A percentile compares a stretch with the other conserved stretches of the same genome.
phyloP scores from a whole-genome alignment of 495 filamentous ascomycete species.

The Aspergillus olivimuriae region DNA sequence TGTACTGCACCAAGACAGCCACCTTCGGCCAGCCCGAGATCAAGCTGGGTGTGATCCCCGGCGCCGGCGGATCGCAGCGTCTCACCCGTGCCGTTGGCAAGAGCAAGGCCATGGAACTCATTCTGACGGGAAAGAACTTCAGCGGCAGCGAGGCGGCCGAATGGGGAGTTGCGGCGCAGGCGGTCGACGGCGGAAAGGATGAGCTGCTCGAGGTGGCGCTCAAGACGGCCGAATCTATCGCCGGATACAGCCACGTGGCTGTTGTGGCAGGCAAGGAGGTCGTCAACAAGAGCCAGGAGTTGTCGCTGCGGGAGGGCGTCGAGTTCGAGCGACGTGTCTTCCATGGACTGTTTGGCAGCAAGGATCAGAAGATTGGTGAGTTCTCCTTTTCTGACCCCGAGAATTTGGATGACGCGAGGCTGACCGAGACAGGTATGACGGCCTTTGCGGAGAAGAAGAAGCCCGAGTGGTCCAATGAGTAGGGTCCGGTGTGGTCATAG shows the following conservation, averaged over 20 bases:
- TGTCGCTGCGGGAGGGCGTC: slow-evolving; percentile 77
- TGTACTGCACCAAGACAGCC: slow-evolving; percentile 57
- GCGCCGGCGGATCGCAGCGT: slow-evolving; percentile 87
- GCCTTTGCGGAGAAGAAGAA: slow-evolving; percentile 95
- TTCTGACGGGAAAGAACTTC: slow-evolving; percentile 81
- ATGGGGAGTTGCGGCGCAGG: slow-evolving; percentile 84
- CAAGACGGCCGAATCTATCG: slow-evolving; percentile 82
- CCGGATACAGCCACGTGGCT: slow-evolving; percentile 69
- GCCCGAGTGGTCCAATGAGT: slow-evolving; percentile 84
- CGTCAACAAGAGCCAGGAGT: slow-evolving; percentile 93
- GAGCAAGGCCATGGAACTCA: slow-evolving; percentile 85
- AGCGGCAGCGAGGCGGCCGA: slow-evolving; percentile 71
- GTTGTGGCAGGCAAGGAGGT: slow-evolving; percentile 94
- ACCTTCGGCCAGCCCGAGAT: slow-evolving; percentile 97
- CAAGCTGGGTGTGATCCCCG: slow-evolving; percentile 86
- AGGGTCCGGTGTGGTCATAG: too few species aligned
- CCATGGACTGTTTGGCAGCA: slow-evolving; percentile 83
- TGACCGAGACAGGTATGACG: slow-evolving; percentile 60
- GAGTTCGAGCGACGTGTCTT: slow-evolving; percentile 93
- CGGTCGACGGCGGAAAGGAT: slow-evolving; percentile 70
- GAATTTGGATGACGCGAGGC: not conserved
- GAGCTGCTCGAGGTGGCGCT: slow-evolving; percentile 72
- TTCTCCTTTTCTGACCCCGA: slow-evolving; percentile 3
- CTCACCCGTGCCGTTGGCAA: slow-evolving; percentile 85
- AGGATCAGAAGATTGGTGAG: slow-evolving; percentile 92